Evolutionary conservation across 2,329 filamentous ascomycete genomes (phyloP).

Genomic region (Helicocarpus griseus): DNA sequence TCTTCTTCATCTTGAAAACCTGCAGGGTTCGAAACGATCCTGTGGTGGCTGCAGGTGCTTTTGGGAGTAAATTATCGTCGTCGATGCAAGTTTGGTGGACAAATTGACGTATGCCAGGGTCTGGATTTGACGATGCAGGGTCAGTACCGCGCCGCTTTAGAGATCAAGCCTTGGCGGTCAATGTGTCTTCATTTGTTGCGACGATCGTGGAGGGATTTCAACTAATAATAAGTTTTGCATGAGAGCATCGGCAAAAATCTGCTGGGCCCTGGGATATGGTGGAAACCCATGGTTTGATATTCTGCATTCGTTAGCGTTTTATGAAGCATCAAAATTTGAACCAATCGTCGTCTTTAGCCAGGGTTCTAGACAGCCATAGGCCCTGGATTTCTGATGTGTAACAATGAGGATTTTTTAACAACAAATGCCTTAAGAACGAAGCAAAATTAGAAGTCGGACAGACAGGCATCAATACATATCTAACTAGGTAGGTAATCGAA

Average conservation of each 20-base stretch:
- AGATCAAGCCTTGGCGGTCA: background rate
- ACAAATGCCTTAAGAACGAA: background rate
- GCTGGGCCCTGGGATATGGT: background rate
- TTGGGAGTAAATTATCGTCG: no score
- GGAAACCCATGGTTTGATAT: background rate
- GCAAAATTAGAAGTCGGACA: background rate
- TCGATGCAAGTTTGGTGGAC: background rate
- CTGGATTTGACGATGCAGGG: background rate
- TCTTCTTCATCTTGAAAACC: background rate
- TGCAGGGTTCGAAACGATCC: background rate
- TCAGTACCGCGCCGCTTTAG: background rate
- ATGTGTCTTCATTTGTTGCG: background rate
- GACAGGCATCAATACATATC: background rate
- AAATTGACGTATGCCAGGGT: background rate
- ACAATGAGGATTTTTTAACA: background rate
- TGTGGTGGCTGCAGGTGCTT: background rate
- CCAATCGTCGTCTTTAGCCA: background rate
- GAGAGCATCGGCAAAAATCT: background rate
- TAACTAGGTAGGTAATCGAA: background rate
- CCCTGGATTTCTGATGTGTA: background rate
- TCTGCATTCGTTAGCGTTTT: background rate
- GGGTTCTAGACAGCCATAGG: background rate
- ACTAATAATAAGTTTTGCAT: background rate
- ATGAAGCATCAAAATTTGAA: background rate
- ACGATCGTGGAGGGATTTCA: background rate